These are phyloP conservation scores for Lasiodiplodia citricola DNA, from an alignment of 2,329 filamentous ascomycete species.

Conservation along the genomic window DNA sequence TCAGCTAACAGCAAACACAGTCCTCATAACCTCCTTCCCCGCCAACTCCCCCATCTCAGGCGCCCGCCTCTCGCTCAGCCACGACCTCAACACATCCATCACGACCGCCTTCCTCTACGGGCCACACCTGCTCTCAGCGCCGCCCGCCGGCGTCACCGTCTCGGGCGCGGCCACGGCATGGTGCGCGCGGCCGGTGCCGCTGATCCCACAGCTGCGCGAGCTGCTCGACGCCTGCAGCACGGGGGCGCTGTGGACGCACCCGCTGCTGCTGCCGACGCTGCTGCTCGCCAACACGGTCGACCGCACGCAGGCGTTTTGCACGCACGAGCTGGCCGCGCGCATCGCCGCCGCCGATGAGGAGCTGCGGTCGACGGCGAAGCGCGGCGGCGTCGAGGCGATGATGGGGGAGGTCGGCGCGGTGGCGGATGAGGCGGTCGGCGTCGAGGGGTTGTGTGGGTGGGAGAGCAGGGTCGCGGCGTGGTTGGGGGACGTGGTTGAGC, in stretches of 20 bases:
- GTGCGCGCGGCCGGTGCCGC: background rate
- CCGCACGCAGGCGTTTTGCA: conserved; percentile 7
- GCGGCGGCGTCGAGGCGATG: background rate
- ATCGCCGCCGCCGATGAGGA: background rate
- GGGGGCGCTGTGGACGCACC: background rate
- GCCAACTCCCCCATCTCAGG: background rate
- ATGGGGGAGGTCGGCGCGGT: conserved; percentile 1
- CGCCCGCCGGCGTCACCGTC: background rate
- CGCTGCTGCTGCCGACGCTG: conserved; percentile 7
- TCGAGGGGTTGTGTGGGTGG: background rate
- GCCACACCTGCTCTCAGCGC: background rate
- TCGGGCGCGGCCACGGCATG: background rate
- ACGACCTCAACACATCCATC: conserved; percentile 1
- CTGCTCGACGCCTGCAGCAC: background rate
- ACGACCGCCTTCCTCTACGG: conserved; percentile 22
- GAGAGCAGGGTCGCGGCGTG: background rate
- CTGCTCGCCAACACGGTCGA: background rate
- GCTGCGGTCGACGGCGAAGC: background rate
- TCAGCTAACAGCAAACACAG: background rate
- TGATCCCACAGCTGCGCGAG: conserved; percentile 1
- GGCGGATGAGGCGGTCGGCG: background rate
- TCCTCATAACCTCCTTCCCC: background rate
- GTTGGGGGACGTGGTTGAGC: background rate
- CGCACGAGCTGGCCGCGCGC: background rate
- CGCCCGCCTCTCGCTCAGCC: conserved; percentile 8